phyloP scores from a whole-genome alignment of 768 basidiomycete genomes.

The Trametes sanguinea region DNA sequence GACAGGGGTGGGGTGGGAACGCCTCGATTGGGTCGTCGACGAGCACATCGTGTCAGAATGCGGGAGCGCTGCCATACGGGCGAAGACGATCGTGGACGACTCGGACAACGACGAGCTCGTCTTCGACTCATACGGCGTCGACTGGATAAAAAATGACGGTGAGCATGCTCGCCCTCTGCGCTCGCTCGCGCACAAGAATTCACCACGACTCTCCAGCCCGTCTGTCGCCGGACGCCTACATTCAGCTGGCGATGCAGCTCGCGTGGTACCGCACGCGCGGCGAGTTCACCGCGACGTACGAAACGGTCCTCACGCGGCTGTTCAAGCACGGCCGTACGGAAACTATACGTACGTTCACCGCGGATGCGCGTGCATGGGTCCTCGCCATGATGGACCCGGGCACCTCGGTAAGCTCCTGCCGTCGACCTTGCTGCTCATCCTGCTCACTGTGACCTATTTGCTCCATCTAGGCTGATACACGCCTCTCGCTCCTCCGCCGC shows the following conservation, averaged over 20 bases:
- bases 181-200: neutral
- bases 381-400: constrained; percentile 66
- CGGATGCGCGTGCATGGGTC: constrained; percentile 76
- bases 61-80: constrained; percentile 55
- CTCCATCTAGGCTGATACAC: constrained; percentile 28
- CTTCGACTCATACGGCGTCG: constrained; percentile 80
- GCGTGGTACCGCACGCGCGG: constrained; percentile 85
- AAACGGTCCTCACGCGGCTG: constrained; percentile 86
- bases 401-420: constrained; percentile 42
- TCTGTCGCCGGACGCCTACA: constrained; percentile 75
- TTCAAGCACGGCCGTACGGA: constrained; percentile 90
- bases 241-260: constrained; percentile 90
- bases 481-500: constrained; percentile 54
- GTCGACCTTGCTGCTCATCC: neutral
- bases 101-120: constrained; percentile 85
- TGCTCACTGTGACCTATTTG: no score
- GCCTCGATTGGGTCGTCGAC: constrained; percentile 77
- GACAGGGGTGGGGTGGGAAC: constrained; percentile 47
- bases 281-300: constrained; percentile 85
- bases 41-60: constrained; percentile 58
- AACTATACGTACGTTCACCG: constrained; percentile 75
- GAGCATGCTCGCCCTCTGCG: constrained; percentile 29
- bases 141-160: constrained; percentile 85
- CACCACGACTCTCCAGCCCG: constrained; percentile 40
- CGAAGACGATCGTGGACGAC: constrained; percentile 61